Evolutionary conservation across 768 basidiomycete species (phyloP), one percentile per base, ranked within the genome.

Genomic region (Suillus clintonianus): DNA sequence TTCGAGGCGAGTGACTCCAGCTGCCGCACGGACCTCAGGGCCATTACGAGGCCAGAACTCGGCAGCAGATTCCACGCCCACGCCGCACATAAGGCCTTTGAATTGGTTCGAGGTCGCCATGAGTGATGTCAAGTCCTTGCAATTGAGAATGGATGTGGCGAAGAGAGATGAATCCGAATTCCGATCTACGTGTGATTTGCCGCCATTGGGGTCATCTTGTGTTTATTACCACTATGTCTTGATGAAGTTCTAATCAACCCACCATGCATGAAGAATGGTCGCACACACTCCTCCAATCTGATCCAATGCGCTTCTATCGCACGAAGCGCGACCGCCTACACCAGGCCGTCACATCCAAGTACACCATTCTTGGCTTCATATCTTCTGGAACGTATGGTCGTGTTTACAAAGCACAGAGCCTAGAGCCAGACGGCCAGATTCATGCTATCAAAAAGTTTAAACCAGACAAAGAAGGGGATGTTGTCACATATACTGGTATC

Each of bases 361-460:
- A 99, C 79, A 81, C 85, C 60, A 97, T 98, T 69, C 84, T 96
- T 8, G 97, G 97, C 11, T 99, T 99, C 81, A 97, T 99, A 67
- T 98, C 97, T 2, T 97, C 95, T 9, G 97, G 97, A 22, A 99
- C 97, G 0, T 99, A 99, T 72, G 97, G 97, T 1, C 84, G 96
- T n/a, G 97, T 99, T 2, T 99, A 99, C 86, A 99, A 99, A 75
- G 97, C 96, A 0, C 86, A 89, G 71, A 91, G 90, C 71, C 80
- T 85, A 53, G 90, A 89, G 14, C 83, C 86, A 4, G 88, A 89
- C 47, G 86, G 82, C 3, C 82, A 79, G 66, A 83, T 97, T 54
- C 91, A 95, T 69, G 97, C 97, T 7, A 99, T 99, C 80, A 99
- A 99, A 83, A 99, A 99, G 77, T 99, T 99, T 82, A 99, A 99